Conservation (phyloP, 2,329 filamentous ascomycete species). For the Metarhizium album region DNA sequence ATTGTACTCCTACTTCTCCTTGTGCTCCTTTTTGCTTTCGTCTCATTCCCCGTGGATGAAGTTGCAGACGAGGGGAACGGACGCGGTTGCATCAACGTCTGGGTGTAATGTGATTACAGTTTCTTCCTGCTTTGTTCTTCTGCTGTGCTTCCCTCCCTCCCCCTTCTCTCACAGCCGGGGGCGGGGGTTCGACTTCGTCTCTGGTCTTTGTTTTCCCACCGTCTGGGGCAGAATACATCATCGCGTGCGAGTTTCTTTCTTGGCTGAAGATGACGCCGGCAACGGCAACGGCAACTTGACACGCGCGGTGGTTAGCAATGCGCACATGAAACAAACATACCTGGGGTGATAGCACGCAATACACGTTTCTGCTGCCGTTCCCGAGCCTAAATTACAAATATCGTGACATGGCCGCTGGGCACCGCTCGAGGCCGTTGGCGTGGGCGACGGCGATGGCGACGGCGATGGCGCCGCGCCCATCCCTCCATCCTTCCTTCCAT, state of each 20-base stretch:
- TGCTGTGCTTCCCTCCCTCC: not conserved
- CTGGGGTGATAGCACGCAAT: not conserved
- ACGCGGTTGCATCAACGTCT: not conserved
- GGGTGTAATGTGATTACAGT: not conserved
- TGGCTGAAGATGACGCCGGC: slow-evolving; percentile 1
- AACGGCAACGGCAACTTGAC: not conserved
- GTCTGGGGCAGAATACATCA: not conserved
- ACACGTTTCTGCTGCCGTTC: no score
- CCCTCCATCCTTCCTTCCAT: no score
- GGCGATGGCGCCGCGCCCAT: no score
- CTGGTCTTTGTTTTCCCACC: not conserved
- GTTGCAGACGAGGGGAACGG: not conserved
- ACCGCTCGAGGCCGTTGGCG: no score
- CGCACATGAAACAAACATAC: not conserved
- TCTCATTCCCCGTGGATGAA: not conserved
- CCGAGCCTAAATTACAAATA: no score
- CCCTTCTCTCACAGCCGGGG: not conserved
- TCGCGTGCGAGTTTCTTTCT: not conserved
- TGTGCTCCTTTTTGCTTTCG: not conserved
- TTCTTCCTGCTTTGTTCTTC: not conserved
- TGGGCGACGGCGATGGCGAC: no score
- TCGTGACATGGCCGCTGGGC: no score
- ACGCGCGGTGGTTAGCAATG: not conserved
- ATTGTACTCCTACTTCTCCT: not conserved
- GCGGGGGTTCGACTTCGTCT: no score